Evolutionary conservation across 2,329 filamentous ascomycete species (phyloP), one percentile per base, ranked within the genome.

Genomic region (Aspergillus sp.): DNA sequence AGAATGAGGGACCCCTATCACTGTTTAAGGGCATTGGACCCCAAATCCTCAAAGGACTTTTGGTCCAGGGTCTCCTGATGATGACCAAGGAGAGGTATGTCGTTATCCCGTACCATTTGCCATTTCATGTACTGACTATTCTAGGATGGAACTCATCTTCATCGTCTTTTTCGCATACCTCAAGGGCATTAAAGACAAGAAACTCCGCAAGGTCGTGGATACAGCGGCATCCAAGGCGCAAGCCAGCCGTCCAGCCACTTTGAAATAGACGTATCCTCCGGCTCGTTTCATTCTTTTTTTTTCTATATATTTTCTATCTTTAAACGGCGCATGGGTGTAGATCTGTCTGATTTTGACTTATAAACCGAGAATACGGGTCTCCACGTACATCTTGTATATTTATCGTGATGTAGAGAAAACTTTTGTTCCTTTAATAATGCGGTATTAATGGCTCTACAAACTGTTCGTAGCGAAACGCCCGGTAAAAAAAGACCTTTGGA

Each of bases 11-110:
- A 3, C 73, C 84, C 1, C 68, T 88, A 12, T 89, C 89, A n/a
- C 82, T 99, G 1, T 99, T 98, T 82, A 99, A 99, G 79, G 95
- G 95, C 43, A 96, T 99, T 65, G 92, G 86, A 0, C 95, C 95
- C 3, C 95, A 99, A 75, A 90, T 99, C 52, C 76, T 92, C 58
- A 99, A 99, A 77, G 95, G 95, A 1, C 78, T 99, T 52, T 73
- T 99, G 49, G 95, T 99, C 2, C 95, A 99, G 72, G 95, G 95
- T 50, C 86, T 99, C 56, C 81, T 99, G 40, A 99, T 99, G 95
- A 99, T 97, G 92, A 95, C 92, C 48, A 99, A 99, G 79, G 95
- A 99, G 78, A 85, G 92, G 90, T 92, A 82, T 52, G 60, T 56
- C 40, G 45, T 17, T 44, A 52, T 37, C 11, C 21, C 12, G 23